Base-by-base conservation (phyloP, 2,329 filamentous ascomycete genomes). In the Cytospora chrysosperma region DNA sequence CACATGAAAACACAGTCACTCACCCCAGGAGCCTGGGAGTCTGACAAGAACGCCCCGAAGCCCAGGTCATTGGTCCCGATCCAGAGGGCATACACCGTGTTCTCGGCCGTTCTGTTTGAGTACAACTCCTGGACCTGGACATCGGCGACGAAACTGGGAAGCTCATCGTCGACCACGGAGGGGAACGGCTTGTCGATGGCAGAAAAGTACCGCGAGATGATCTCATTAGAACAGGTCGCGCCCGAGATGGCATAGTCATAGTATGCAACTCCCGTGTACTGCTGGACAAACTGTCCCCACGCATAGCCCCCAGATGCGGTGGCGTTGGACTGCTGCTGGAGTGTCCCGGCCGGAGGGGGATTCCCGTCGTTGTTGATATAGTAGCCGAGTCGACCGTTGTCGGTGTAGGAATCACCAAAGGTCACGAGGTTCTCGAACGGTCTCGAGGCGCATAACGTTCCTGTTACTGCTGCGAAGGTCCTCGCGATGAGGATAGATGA, bases 61-160 rank as follows among this genome's bases (percentile, higher is more conserved):
- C 90, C 90, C 12, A 94, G 78, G 70, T 95, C 91, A 71, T 94
- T 94, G 27, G 90, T 93, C 3, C 91, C 91, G 69, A 93, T 92
- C 89, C 89, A 93, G 57, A 93, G 82, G 1, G 86, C 82, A 70
- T 92, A 93, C 2, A 91, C 86, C 0, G 89, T 91, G 67, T 87
- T 86, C 32, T 83, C 75, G 1, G 81, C 69, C 2, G 78, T 80
- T 53, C 80, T 75, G 67, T 79, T 69, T 0, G 75, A 73, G 67
- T 80, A 83, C 5, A 84, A 72, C 2, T 76, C 72, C 62, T 75
- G 72, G 59, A 74, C 79, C 4, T 72, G 71, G 4, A 77, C 68
- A 60, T 88, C 85, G 24, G 80, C 79, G 65, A 80, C 70, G 72
- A 85, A 88, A 1, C 82, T 81, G 0, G 84, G 81, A 4, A 89